A percentile compares a stretch with the other conserved stretches of the same genome.
phyloP scores from a whole-genome alignment of 1,284 basidiomycete genomes.

The Fistulina hepatica region DNA sequence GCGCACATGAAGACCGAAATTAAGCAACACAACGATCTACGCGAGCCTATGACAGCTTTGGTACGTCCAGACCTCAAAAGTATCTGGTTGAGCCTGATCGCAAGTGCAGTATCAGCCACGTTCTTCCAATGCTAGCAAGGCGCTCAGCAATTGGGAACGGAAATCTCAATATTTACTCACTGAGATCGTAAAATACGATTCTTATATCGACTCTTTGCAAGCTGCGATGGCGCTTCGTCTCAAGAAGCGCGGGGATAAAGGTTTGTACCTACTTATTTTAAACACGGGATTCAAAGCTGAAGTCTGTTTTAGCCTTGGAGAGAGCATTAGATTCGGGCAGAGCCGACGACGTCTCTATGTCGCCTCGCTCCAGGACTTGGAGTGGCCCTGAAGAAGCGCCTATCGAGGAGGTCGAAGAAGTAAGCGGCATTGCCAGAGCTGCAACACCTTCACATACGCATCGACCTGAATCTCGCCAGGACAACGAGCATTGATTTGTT shows the following conservation, averaged over 20 bases:
- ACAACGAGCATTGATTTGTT: background rate
- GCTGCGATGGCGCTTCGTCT: slow-evolving; percentile 71
- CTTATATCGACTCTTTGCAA: slow-evolving; percentile 86
- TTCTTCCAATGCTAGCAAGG: slow-evolving; percentile 65
- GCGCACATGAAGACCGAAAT: slow-evolving; percentile 67
- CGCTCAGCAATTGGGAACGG: slow-evolving; percentile 85
- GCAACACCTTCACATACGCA: slow-evolving; percentile 15
- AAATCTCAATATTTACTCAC: slow-evolving; percentile 81
- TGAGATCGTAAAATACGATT: slow-evolving; percentile 92
- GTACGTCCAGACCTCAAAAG: slow-evolving; percentile 35
- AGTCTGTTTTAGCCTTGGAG: slow-evolving; percentile 47
- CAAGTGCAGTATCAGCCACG: slow-evolving; percentile 64
- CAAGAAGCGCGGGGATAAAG: slow-evolving; percentile 79
- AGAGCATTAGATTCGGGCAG: slow-evolving; percentile 50
- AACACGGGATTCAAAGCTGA: slow-evolving; percentile 9
- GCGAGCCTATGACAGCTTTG: slow-evolving; percentile 73
- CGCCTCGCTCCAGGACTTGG: slow-evolving; percentile 33
- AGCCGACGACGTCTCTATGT: slow-evolving; percentile 29
- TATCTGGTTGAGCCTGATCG: slow-evolving; percentile 4
- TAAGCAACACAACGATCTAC: slow-evolving; percentile 73
- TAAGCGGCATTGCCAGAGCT: slow-evolving; percentile 38
- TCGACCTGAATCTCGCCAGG: background rate
- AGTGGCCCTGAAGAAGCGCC: slow-evolving; percentile 35
- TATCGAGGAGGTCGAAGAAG: slow-evolving; percentile 41
- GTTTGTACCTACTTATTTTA: slow-evolving; percentile 17